Evolutionary conservation across 345 rosid genomes (phyloP).

Genomic region (Schrenkiella parvula): DNA sequence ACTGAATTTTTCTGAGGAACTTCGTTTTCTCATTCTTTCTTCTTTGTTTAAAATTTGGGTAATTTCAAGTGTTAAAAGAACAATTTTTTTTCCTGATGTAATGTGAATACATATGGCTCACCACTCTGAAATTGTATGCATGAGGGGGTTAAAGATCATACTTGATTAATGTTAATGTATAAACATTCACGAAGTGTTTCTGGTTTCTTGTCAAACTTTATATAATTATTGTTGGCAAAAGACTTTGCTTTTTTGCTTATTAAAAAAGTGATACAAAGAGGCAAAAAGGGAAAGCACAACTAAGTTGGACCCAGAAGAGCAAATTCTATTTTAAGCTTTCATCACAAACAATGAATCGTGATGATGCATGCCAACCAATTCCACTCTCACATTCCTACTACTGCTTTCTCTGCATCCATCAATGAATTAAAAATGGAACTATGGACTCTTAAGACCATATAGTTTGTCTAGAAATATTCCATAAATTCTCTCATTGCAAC

Average conservation of each 20-base stretch:
- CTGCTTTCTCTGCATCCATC: constrained; percentile 6
- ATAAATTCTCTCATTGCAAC: not conserved
- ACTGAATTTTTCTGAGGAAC: constrained; percentile 8
- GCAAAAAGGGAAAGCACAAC: constrained; percentile 17
- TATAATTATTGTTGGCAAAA: not conserved
- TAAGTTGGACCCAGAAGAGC: constrained; percentile 25
- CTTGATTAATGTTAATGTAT: not conserved
- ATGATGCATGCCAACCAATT: constrained; percentile 34
- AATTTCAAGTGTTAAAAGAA: not conserved
- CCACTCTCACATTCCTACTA: constrained; percentile 20
- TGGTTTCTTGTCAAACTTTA: not conserved
- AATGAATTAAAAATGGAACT: not conserved
- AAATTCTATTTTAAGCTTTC: constrained; percentile 2
- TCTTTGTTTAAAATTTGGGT: not conserved
- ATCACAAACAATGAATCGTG: constrained; percentile 20
- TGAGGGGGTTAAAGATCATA: not conserved
- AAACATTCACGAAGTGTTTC: not conserved
- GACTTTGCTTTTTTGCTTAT: not conserved
- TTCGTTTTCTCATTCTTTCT: not conserved
- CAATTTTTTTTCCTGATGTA: not conserved
- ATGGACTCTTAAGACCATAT: not conserved
- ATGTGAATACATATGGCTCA: constrained; percentile 14
- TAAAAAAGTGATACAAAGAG: not conserved
- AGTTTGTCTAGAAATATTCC: not conserved
- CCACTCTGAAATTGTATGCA: not conserved